A percentile compares a stretch with the other conserved stretches of the same genome.
phyloP scores from a whole-genome alignment of 805 yeast species.

The Priceomyces carsonii region DNA sequence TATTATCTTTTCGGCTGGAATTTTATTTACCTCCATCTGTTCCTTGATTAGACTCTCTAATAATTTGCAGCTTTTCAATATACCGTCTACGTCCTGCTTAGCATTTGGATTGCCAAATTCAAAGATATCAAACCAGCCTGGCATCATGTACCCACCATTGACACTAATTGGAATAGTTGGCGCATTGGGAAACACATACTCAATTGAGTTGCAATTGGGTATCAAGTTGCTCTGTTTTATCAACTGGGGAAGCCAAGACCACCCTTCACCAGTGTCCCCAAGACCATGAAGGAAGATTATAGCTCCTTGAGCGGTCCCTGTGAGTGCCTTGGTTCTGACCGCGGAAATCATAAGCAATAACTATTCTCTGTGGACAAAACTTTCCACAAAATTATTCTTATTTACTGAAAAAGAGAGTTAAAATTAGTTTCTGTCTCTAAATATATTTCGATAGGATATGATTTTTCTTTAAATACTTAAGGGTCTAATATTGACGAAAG shows the following conservation, averaged over 20 bases:
- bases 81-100: conserved; percentile 56
- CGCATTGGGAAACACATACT: conserved; percentile 90
- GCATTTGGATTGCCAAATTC: conserved; percentile 51
- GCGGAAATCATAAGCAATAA: conserved; percentile 23
- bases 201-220: conserved; percentile 49
- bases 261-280: conserved; percentile 89
- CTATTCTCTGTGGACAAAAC: too few relatives aligned
- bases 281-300: conserved; percentile 84
- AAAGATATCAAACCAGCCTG: conserved; percentile 85
- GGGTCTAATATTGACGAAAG: too few relatives aligned
- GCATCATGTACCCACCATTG: conserved; percentile 66
- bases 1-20: conserved; percentile 67
- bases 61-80: conserved; percentile 46
- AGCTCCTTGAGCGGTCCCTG: conserved; percentile 44
- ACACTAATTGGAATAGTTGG: conserved; percentile 70
- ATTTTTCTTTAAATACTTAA: too few relatives aligned
- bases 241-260: conserved; percentile 77
- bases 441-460: too few relatives aligned
- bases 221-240: conserved; percentile 46
- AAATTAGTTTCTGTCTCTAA: too few relatives aligned
- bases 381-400: too few relatives aligned
- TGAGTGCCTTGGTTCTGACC: conserved; percentile 27
- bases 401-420: too few relatives aligned
- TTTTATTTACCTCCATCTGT: conserved; percentile 50
- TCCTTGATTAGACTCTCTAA: conserved; percentile 51